phyloP scores from a whole-genome alignment of 805 yeast genomes.

The Phaffomyces antillensis region DNA sequence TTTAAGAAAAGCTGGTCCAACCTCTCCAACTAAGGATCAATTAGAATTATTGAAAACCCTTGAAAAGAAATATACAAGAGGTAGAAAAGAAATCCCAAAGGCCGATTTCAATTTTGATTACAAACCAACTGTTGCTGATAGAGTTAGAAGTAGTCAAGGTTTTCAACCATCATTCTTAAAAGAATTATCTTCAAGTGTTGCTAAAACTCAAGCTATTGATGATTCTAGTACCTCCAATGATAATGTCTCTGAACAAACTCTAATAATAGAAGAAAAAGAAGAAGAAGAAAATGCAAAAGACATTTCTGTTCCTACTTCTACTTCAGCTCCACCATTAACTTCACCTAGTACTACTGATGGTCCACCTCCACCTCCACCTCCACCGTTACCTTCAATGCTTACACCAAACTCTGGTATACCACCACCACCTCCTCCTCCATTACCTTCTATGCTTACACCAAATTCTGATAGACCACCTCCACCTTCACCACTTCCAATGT shows the following conservation, averaged over 20 bases:
- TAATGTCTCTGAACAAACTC: background rate
- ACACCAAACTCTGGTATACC: conserved; percentile 15
- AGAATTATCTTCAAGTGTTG: conserved; percentile 46
- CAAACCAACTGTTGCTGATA: conserved; percentile 20
- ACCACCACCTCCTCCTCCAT: conserved; percentile 22
- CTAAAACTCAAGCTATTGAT: conserved; percentile 26
- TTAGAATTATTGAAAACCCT: conserved; percentile 24
- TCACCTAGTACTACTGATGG: conserved; percentile 19
- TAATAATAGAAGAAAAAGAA: conserved; percentile 3
- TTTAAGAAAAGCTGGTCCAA: background rate
- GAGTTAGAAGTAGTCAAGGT: conserved; percentile 27
- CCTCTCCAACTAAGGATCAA: conserved; percentile 5
- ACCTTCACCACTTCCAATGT: conserved; percentile 29
- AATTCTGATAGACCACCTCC: conserved; percentile 22
- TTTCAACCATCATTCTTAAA: conserved; percentile 44
- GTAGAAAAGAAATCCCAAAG: conserved; percentile 29
- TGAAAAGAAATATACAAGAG: conserved; percentile 40
- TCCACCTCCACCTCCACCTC: conserved; percentile 23
- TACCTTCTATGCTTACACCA: conserved; percentile 14
- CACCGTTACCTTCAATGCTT: conserved; percentile 22
- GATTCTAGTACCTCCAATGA: background rate
- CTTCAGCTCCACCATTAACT: background rate
- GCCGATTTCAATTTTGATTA: conserved; percentile 12
- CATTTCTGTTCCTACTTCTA: conserved; percentile 4
- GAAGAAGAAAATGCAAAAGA: background rate